Conservation (phyloP, 1,284 basidiomycete species). For the Porodaedalea pini region DNA sequence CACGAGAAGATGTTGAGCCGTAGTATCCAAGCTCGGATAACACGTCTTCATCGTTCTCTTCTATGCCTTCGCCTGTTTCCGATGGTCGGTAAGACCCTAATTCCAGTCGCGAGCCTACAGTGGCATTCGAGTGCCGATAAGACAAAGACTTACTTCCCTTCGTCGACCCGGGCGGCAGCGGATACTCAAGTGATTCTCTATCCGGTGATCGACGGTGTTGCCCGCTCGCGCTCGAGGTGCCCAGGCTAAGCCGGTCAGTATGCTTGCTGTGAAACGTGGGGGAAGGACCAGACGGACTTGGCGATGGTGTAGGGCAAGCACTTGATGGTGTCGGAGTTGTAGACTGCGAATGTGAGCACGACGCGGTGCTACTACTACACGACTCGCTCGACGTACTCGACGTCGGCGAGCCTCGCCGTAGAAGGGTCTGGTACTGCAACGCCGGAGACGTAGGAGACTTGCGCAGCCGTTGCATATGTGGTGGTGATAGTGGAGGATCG, state of each 20-base stretch:
- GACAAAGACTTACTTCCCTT: not conserved
- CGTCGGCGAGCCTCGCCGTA: not conserved
- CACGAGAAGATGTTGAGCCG: not conserved
- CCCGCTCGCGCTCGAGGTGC: not conserved
- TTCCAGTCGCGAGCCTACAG: not conserved
- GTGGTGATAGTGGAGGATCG: not conserved
- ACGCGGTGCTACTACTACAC: not conserved
- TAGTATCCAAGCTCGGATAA: constrained; percentile 16
- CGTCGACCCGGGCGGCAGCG: not conserved
- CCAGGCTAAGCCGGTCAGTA: constrained; percentile 1
- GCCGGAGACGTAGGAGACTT: not conserved
- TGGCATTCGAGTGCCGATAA: not conserved
- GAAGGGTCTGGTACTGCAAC: not conserved
- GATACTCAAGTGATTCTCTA: not conserved
- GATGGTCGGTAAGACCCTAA: not conserved
- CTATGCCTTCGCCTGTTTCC: not conserved
- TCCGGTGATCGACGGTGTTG: constrained; percentile 5
- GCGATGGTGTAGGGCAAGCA: constrained; percentile 1
- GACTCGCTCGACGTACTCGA: constrained; percentile 1
- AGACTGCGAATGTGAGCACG: not conserved
- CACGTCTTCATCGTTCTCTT: constrained; percentile 6
- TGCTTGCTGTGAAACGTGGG: not conserved
- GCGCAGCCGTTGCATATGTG: not conserved
- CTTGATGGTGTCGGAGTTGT: not conserved
- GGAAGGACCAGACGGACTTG: not conserved